A percentile compares a stretch with the other conserved stretches of the same genome.
Evolutionary conservation across 2,329 filamentous ascomycete genomes (phyloP).

Genomic region (Cladorrhinum sp.): DNA sequence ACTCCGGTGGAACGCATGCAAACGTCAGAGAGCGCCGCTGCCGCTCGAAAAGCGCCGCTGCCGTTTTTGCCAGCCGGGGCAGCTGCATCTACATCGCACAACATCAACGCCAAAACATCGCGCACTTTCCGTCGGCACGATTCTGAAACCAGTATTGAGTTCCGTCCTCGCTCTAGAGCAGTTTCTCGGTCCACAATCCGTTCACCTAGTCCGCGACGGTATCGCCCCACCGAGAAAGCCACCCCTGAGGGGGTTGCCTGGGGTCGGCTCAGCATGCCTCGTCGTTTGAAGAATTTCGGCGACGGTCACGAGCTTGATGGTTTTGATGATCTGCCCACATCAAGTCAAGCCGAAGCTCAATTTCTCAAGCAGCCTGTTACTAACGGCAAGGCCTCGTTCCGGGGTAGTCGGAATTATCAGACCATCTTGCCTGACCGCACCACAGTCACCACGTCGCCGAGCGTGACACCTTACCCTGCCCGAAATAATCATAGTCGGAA

Average conservation of each 20-base stretch:
- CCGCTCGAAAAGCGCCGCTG: constrained; percentile 56
- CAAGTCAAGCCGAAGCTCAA: constrained; percentile 73
- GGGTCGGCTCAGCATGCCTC: constrained; percentile 72
- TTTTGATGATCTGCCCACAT: constrained; percentile 94
- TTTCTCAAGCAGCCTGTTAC: constrained; percentile 77
- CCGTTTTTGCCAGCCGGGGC: constrained; percentile 80
- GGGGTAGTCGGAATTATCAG: constrained; percentile 57
- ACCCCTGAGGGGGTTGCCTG: constrained; percentile 46
- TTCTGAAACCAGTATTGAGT: constrained; percentile 66
- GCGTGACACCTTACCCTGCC: constrained; percentile 53
- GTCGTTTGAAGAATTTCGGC: constrained; percentile 71
- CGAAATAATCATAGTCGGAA: constrained; percentile 30
- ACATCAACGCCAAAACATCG: constrained; percentile 68
- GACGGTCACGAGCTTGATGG: constrained; percentile 88
- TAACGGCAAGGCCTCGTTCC: constrained; percentile 62
- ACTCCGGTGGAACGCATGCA: constrained; percentile 66
- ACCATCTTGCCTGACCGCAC: constrained; percentile 54
- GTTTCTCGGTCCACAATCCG: constrained; percentile 58
- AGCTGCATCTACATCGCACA: constrained; percentile 62
- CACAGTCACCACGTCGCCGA: constrained; percentile 48
- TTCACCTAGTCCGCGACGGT: constrained; percentile 58
- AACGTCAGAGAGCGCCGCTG: constrained; percentile 49
- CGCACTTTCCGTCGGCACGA: constrained; percentile 76
- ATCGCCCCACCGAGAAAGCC: constrained; percentile 39
- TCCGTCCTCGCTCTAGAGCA: constrained; percentile 55